Conservation (phyloP, 2,329 filamentous ascomycete species). For the Ophiognomonia clavigignenti-juglandacearum region DNA sequence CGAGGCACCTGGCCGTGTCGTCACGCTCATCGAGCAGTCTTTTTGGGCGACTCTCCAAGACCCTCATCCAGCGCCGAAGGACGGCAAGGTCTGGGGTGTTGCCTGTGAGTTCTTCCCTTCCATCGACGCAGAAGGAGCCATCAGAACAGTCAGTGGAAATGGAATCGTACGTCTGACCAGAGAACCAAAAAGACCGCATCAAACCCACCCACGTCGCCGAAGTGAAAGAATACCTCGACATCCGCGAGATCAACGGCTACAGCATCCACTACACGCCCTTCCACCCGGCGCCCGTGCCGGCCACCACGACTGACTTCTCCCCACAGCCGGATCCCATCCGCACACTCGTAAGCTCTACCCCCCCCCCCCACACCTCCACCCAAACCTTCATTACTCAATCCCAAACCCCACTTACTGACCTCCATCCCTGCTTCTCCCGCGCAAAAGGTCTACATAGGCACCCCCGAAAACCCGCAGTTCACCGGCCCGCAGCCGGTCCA, state of each 20-base stretch:
- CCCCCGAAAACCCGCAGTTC: slow-evolving; percentile 90
- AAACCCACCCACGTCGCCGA: slow-evolving; percentile 65
- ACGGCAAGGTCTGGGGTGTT: slow-evolving; percentile 75
- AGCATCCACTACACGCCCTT: slow-evolving; percentile 89
- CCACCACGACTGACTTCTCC: too few relatives aligned
- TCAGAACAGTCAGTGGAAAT: too few relatives aligned
- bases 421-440: too few relatives aligned
- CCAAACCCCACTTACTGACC: slow-evolving; percentile 31
- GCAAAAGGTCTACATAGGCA: slow-evolving; percentile 86
- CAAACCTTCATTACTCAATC: too few relatives aligned
- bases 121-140: neutral
- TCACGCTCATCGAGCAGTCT: slow-evolving; percentile 79
- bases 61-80: slow-evolving; percentile 54
- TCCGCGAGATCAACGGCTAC: slow-evolving; percentile 96
- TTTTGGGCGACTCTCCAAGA: slow-evolving; percentile 80
- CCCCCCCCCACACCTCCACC: neutral
- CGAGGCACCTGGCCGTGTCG: slow-evolving; percentile 80
- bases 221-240: slow-evolving; percentile 85
- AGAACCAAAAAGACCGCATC: slow-evolving; percentile 66
- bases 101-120: slow-evolving; percentile 46
- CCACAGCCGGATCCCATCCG: slow-evolving; percentile 4
- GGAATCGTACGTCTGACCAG: too few relatives aligned
- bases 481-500: slow-evolving; percentile 77
- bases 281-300: slow-evolving; percentile 48
- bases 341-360: slow-evolving; percentile 6